Evolutionary conservation across 1,284 basidiomycete species (phyloP).

Genomic region (Grifola frondosa): DNA sequence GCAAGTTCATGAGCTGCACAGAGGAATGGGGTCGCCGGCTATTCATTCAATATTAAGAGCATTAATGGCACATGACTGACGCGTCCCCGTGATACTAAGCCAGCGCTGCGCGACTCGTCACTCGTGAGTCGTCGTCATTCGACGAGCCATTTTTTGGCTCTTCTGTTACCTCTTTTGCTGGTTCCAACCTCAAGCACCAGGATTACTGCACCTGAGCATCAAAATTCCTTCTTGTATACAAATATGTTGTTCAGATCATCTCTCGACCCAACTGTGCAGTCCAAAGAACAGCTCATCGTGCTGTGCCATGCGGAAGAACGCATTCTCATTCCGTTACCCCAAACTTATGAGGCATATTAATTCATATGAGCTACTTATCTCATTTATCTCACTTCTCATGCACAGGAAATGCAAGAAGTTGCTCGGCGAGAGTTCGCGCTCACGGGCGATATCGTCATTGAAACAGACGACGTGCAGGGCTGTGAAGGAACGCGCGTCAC

Average conservation of each 20-base stretch:
- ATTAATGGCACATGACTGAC: no score
- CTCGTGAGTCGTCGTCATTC: no score
- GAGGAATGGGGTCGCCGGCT: no score
- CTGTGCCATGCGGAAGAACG: conserved; percentile 15
- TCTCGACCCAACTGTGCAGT: conserved; percentile 6
- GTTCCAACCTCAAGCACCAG: neutral
- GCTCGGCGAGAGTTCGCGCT: conserved; percentile 16
- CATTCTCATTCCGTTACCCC: conserved; percentile 19
- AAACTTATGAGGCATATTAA: conserved; percentile 17
- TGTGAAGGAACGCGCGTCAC: conserved; percentile 18
- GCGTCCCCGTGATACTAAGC: no score
- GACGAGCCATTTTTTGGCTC: neutral
- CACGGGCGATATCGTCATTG: conserved; percentile 14
- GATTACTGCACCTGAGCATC: no score
- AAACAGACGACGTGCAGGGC: conserved; percentile 24
- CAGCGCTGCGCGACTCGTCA: no score
- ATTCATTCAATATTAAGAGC: no score
- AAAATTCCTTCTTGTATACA: no score
- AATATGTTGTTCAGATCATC: conserved; percentile 20
- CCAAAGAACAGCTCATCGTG: conserved; percentile 20
- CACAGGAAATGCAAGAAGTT: conserved; percentile 10
- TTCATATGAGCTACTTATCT: neutral
- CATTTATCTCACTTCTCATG: conserved; percentile 1
- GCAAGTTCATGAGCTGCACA: no score
- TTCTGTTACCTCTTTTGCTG: neutral